Base-by-base conservation (phyloP, 2,329 filamentous ascomycete species). In the Talaromyces sp. region DNA sequence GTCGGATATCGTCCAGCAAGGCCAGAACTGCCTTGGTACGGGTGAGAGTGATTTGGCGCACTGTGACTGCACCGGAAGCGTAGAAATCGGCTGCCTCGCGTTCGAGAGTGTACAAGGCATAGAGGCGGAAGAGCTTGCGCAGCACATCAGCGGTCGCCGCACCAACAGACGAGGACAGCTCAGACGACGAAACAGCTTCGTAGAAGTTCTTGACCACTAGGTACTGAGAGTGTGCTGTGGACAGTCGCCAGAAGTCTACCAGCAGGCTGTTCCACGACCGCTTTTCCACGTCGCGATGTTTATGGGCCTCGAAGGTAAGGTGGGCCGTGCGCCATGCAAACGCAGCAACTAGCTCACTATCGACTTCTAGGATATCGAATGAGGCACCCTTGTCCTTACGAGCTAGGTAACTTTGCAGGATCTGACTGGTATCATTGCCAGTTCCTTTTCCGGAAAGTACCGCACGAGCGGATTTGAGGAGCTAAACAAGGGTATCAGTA, bases 161-260 rank as follows among this genome's bases (percentile, higher is more conserved):
- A 69, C 88, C 85, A 32, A 90, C 77, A 17, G 83, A 78, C 13
- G 79, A 72, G n/a, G 75, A 75, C 11, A 84, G 81, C 8, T 80
- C 70, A 7, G 81, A 77, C 5, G 81, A 80, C 42, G 86, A 84
- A 22, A 93, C 84, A 1, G 84, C 80, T 4, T 86, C 81, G 76
- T 95, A 91, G 78, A 92, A 92, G 79, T 87, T 90, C 81, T 90
- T 91, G 65, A 92, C 88, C 0, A 92, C 83, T 67, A 91, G 82
- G 74, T 91, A 92, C 74, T 92, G 88, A 0, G 87, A 88, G 72
- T 90, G 88, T 0, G 89, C 89, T 6, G 88, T 91, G 61, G 83
- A 87, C 6, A 92, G 83, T 51, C 88, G 86, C 83, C 88, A 91
- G 77, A 92, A 92, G 75, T 92, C 88, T 15, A 92, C 86, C 17